Conservation (phyloP, 2,329 filamentous ascomycete genomes). For the Akanthomyces lecanii region DNA sequence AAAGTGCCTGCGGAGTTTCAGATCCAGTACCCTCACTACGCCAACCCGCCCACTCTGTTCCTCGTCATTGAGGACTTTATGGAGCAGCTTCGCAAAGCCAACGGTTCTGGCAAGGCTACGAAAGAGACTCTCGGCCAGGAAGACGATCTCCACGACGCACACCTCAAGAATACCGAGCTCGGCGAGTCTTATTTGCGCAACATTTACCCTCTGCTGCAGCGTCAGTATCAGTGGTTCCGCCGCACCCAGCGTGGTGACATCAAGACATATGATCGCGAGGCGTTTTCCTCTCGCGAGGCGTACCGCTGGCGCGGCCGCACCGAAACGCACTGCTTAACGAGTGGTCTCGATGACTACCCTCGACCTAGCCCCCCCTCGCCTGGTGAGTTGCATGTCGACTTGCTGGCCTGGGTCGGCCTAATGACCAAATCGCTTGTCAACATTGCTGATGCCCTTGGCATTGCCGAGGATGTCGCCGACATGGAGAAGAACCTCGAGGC, state of each 20-base stretch:
- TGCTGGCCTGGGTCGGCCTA: constrained; percentile 96
- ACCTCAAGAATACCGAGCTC: constrained; percentile 63
- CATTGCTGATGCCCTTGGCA: constrained; percentile 71
- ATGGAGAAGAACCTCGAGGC: constrained; percentile 69
- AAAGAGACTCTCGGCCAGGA: constrained; percentile 41
- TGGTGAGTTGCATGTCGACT: constrained; percentile 89
- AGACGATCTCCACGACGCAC: constrained; percentile 55
- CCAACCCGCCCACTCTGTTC: constrained; percentile 93
- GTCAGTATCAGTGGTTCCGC: constrained; percentile 93
- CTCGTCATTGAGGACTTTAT: constrained; percentile 82
- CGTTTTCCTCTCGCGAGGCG: constrained; percentile 83
- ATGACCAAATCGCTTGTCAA: constrained; percentile 83
- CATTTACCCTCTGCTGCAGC: constrained; percentile 81
- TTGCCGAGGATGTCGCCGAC: constrained; percentile 69
- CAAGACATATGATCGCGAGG: constrained; percentile 84
- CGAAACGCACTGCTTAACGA: constrained; percentile 81
- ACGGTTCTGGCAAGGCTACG: constrained; percentile 41
- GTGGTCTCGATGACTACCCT: constrained; percentile 93
- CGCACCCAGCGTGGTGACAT: constrained; percentile 87
- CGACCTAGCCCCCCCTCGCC: constrained; percentile 90
- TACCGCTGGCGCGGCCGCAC: constrained; percentile 95
- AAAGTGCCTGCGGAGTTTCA: constrained; percentile 94
- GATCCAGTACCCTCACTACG: constrained; percentile 93
- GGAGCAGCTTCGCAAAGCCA: constrained; percentile 63
- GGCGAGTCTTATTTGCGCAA: constrained; percentile 68